phyloP scores from a whole-genome alignment of 2,329 filamentous ascomycete species.

The Chaetothyriales sp. region DNA sequence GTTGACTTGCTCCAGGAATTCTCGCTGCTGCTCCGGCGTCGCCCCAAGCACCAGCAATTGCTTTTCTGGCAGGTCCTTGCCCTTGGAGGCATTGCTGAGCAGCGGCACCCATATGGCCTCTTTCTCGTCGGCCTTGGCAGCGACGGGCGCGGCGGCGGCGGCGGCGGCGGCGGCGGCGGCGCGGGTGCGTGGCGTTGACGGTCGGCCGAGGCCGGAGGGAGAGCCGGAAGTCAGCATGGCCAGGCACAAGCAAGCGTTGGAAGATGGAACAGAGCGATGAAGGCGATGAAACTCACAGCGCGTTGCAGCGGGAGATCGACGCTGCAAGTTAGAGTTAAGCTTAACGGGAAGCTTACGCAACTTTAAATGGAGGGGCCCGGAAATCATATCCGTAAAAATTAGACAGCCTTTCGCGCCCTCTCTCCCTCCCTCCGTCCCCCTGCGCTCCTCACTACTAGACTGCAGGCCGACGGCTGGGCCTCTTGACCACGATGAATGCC shows the following conservation, averaged over 20 bases:
- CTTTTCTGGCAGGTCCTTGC: conserved; percentile 81
- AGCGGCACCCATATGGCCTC: conserved; percentile 91
- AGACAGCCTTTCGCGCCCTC: no score
- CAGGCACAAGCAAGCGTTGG: neutral
- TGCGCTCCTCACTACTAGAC: no score
- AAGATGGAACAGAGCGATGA: neutral
- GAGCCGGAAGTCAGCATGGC: conserved; percentile 11
- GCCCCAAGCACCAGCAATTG: conserved; percentile 81
- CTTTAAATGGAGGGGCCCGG: neutral
- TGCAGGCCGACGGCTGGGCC: no score
- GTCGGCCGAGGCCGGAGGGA: conserved; percentile 3
- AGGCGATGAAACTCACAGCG: neutral
- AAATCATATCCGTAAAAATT: no score
- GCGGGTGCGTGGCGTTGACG: conserved; percentile 17
- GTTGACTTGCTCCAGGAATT: conserved; percentile 57
- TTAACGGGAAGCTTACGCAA: neutral
- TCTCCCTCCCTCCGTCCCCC: no score
- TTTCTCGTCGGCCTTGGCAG: conserved; percentile 50
- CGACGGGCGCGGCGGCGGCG: conserved; percentile 25
- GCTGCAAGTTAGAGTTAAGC: neutral
- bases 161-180: conserved; percentile 37
- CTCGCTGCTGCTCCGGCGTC: conserved; percentile 66
- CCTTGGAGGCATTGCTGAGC: conserved; percentile 79
- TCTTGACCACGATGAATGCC: conserved; percentile 57
- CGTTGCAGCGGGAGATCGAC: neutral